Evolutionary conservation across 73 alveolate species (phyloP).

Genomic region (Stentor coeruleus): DNA sequence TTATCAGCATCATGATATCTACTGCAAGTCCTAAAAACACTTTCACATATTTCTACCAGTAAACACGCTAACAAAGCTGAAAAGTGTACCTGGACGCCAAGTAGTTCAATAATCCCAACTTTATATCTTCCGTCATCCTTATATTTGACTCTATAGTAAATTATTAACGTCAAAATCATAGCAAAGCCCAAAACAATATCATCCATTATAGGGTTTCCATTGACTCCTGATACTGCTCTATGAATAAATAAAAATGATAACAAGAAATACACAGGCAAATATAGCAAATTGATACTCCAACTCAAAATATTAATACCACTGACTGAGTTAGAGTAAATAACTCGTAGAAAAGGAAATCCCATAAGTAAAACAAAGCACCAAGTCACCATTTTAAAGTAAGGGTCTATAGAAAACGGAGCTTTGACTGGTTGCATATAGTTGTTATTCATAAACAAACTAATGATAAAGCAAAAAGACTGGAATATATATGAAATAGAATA

Average conservation of each 20-base stretch:
- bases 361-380: background rate
- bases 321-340: background rate
- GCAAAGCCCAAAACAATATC: background rate
- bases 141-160: slow-evolving; percentile 9
- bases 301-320: background rate
- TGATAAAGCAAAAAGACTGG: background rate
- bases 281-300: background rate
- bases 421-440: background rate
- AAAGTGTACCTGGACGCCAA: slow-evolving; percentile 21
- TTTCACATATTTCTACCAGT: background rate
- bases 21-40: background rate
- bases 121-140: slow-evolving; percentile 21
- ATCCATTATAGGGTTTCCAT: background rate
- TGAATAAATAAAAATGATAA: background rate
- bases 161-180: background rate
- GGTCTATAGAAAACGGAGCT: slow-evolving; percentile 18
- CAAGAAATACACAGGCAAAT: background rate
- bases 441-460: background rate
- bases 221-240: background rate
- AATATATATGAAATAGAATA: background rate
- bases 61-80: slow-evolving; percentile 8
- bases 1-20: background rate
- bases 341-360: background rate
- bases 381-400: background rate
- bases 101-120: background rate